Evolutionary conservation across 2,329 filamentous ascomycete genomes (phyloP).

Genomic region (Rhinocladiella mackenziei): DNA sequence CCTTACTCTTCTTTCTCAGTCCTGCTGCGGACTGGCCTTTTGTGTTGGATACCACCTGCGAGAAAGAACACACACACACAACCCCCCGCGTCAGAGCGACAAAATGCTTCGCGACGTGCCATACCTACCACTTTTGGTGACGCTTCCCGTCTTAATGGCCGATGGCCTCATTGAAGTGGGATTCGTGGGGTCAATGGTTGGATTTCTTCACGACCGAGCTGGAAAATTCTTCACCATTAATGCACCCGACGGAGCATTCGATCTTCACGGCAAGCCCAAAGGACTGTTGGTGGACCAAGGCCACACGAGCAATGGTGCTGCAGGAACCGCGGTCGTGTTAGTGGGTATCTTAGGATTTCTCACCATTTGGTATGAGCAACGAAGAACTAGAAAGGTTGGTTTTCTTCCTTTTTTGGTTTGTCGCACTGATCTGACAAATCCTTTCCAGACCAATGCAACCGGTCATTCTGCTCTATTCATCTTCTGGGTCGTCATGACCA

Average conservation of each 20-base stretch:
- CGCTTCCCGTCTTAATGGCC: constrained; percentile 15
- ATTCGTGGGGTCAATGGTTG: constrained; percentile 27
- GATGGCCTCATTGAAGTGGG: constrained; percentile 26
- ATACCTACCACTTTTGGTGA: constrained; percentile 5
- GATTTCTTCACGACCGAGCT: constrained; percentile 27
- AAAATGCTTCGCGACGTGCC: too few relatives aligned
- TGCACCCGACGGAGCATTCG: constrained; percentile 18
- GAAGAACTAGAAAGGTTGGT: constrained; percentile 17
- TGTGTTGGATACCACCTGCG: too few relatives aligned
- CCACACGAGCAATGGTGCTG: constrained; percentile 29
- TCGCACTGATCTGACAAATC: background rate
- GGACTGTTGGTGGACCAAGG: constrained; percentile 23
- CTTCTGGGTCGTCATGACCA: constrained; percentile 24
- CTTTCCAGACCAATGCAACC: background rate
- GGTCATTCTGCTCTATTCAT: constrained; percentile 16
- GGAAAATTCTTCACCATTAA: constrained; percentile 25
- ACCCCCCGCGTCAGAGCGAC: background rate
- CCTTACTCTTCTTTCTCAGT: too few relatives aligned
- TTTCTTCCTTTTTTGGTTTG: background rate
- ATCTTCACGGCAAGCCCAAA: constrained; percentile 26
- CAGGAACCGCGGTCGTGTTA: constrained; percentile 27
- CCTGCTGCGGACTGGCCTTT: too few relatives aligned
- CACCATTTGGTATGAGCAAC: constrained; percentile 20
- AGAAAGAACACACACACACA: background rate
- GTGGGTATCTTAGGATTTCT: constrained; percentile 24